These are phyloP conservation scores for Aegilops speltoides DNA, from an alignment of 176 grass and related monocot species.

Conservation along the genomic window DNA sequence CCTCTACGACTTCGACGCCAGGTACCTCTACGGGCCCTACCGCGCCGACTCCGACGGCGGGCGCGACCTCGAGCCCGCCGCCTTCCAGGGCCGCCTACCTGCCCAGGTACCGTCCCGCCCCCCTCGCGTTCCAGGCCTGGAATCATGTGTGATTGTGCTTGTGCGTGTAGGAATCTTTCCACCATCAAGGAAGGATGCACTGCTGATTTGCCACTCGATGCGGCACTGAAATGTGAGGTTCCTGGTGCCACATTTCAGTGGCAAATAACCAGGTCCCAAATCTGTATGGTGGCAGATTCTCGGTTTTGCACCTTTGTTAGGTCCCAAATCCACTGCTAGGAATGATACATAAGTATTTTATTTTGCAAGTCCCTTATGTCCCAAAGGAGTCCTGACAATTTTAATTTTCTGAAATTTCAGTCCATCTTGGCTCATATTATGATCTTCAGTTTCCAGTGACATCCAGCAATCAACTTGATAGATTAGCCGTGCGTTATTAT, in stretches of 20 bases:
- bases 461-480: neutral
- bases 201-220: neutral
- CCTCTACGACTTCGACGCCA: constrained; percentile 80
- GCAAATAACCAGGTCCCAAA: neutral
- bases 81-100: constrained; percentile 65
- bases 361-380: neutral
- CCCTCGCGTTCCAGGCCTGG: no score
- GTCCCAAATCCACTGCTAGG: neutral
- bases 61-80: constrained; percentile 49
- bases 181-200: no score
- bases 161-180: neutral
- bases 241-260: neutral
- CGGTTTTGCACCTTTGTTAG: neutral
- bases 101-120: constrained; percentile 51
- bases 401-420: neutral
- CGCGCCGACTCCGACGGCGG: constrained; percentile 53
- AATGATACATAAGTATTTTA: neutral
- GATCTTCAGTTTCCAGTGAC: neutral
- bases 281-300: neutral
- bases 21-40: constrained; percentile 71
- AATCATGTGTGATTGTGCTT: neutral
- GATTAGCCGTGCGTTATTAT: neutral
- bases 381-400: neutral
- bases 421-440: neutral
- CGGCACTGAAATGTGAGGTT: neutral